Conservation (phyloP, 805 yeast species). For the Schizosaccharomyces octosporus region DNA sequence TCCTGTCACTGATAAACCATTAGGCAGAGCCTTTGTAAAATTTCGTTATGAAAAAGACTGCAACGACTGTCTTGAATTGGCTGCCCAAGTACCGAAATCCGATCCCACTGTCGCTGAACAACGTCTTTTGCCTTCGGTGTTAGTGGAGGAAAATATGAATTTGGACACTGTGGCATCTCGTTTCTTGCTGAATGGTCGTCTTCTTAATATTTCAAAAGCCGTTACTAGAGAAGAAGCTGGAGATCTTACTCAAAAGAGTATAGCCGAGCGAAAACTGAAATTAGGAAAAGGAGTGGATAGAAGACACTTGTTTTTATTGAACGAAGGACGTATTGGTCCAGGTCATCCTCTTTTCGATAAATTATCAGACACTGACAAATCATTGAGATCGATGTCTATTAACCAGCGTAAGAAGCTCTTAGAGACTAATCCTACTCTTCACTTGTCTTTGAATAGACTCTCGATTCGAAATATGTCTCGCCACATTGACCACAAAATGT, state of each 20-base stretch:
- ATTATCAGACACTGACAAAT: slow-evolving; percentile 50
- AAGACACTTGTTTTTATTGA: slow-evolving; percentile 61
- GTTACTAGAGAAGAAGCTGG: slow-evolving; percentile 70
- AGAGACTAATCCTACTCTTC: slow-evolving; percentile 72
- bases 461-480: slow-evolving; percentile 88
- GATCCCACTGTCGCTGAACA: slow-evolving; percentile 26
- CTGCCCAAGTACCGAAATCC: slow-evolving; percentile 34
- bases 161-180: slow-evolving; percentile 19
- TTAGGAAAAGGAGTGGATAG: slow-evolving; percentile 71
- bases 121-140: slow-evolving; percentile 66
- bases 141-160: slow-evolving; percentile 21
- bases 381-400: slow-evolving; percentile 68
- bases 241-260: slow-evolving; percentile 44
- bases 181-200: slow-evolving; percentile 81
- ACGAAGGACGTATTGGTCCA: slow-evolving; percentile 78
- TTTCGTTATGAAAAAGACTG: slow-evolving; percentile 39
- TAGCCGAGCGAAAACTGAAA: slow-evolving; percentile 43
- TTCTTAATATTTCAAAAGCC: slow-evolving; percentile 59
- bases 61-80: slow-evolving; percentile 42
- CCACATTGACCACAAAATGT: slow-evolving; percentile 64
- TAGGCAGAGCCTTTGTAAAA: slow-evolving; percentile 88
- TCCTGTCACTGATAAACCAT: slow-evolving; percentile 60
- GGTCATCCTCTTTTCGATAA: slow-evolving; percentile 54
- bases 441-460: slow-evolving; percentile 78
- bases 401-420: slow-evolving; percentile 70